Base-by-base conservation (phyloP, 2,329 filamentous ascomycete species). In the Alternaria conjuncta region DNA sequence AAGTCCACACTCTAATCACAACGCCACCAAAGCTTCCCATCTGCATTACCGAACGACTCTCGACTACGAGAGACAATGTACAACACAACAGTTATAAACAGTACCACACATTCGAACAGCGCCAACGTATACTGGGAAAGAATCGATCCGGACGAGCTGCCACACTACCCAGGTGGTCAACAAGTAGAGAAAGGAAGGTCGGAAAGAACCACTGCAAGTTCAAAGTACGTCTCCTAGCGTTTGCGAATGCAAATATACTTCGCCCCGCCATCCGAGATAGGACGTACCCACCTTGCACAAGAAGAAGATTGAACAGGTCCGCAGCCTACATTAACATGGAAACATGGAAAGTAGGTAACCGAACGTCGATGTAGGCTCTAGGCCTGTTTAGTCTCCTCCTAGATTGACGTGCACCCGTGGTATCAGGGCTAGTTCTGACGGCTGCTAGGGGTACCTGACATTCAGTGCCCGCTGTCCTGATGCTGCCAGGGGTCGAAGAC, bases 401-500 rank as follows among this genome's bases (percentile, higher is more conserved):
- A n/a, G 32, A 15, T 36, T 36, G 32, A 36, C 0, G 0, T 36
- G 15, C n/a, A 4, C 6, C 3, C 20, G 21, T 18, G n/a, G 30
- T 36, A 15, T 18, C 5, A n/a, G 4, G 9, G 21, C 20, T 51
- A 45, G 6, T 28, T 32, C 28, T 21, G 43, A 13, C 20, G 20
- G 15, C 32, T 6, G 21, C 53, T 18, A 6, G 20, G 15, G 32
- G 21, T 56, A 13, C 41, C 23, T 15, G 57, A 23, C 6, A 26
- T 8, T n/a, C 46, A 28, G 23, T 55, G 56, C n/a, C 50, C 55
- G 15, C 21, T 43, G 10, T 59, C 26, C 20, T 60, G 46, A 18
- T 54, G 50, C 15, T 41, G 41, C 64, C 57, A 66, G 18, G 54
- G 49, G 4, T 11, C 15, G 20, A 60, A 65, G 9, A 57, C 30